A percentile compares a stretch with the other conserved stretches of the same genome.
phyloP scores from a whole-genome alignment of 2,329 filamentous ascomycete genomes.

The Lasiodiplodia citricola region DNA sequence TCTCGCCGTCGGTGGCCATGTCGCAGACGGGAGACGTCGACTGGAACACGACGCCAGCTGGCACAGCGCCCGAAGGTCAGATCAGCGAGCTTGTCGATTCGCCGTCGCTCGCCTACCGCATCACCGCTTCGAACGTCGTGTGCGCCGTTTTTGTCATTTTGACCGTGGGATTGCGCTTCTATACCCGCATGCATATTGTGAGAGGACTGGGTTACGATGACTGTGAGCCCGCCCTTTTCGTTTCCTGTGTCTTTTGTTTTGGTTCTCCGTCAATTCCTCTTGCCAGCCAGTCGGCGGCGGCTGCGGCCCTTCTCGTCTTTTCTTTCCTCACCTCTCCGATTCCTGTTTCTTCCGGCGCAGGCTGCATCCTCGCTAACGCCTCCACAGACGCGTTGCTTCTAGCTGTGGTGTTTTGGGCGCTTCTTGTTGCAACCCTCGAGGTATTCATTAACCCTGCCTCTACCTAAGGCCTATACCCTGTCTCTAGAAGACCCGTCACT shows the following conservation, averaged over 20 bases:
- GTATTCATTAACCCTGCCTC: background rate
- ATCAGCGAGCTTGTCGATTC: constrained; percentile 5
- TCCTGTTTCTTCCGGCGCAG: background rate
- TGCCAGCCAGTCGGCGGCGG: too few relatives aligned
- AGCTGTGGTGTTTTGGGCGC: background rate
- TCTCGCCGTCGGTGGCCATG: background rate
- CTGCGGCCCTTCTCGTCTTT: too few relatives aligned
- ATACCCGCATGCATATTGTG: constrained; percentile 16
- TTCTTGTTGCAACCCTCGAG: background rate
- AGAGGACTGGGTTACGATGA: constrained; percentile 7
- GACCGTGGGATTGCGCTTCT: constrained; percentile 6
- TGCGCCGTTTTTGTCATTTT: background rate
- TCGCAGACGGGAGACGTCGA: background rate
- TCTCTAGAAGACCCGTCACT: background rate
- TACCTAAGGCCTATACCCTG: too few relatives aligned
- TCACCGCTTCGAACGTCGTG: constrained; percentile 1
- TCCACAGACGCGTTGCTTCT: constrained; percentile 4
- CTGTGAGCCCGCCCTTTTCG: constrained; percentile 1
- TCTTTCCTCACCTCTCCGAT: background rate
- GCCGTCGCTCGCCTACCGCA: constrained; percentile 2
- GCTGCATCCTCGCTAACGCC: constrained; percentile 1
- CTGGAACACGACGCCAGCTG: constrained; percentile 7
- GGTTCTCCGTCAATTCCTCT: background rate
- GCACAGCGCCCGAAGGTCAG: background rate
- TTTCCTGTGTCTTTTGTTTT: background rate